Evolutionary conservation across 257 asterid genomes (phyloP).

Genomic region (Penstemon newberryi): DNA sequence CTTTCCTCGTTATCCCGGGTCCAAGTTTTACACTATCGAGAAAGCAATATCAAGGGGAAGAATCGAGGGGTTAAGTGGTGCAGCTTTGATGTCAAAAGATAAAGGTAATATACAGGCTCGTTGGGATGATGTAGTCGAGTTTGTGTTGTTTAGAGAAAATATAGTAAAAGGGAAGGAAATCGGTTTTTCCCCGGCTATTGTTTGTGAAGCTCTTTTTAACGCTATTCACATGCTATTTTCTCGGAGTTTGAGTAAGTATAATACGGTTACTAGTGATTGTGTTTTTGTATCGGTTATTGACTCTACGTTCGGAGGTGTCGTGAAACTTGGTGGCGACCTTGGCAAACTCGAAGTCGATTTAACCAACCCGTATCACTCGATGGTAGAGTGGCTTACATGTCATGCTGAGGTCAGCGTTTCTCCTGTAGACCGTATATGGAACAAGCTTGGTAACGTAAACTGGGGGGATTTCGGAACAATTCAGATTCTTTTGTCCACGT

Average conservation of each 20-base stretch:
- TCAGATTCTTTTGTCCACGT: constrained; percentile 64
- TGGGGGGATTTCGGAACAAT: constrained; percentile 83
- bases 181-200: constrained; percentile 44
- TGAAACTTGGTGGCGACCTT: constrained; percentile 71
- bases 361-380: constrained; percentile 58
- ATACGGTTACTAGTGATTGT: constrained; percentile 39
- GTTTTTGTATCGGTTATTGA: constrained; percentile 65
- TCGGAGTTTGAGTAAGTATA: constrained; percentile 52
- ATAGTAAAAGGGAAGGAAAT: constrained; percentile 39
- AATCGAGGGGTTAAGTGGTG: constrained; percentile 58
- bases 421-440: constrained; percentile 67
- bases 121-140: constrained; percentile 68
- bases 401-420: constrained; percentile 66
- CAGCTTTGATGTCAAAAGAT: constrained; percentile 58
- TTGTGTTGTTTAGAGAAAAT: constrained; percentile 56
- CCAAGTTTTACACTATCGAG: constrained; percentile 69
- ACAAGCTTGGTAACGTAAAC: constrained; percentile 82
- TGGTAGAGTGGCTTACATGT: constrained; percentile 67
- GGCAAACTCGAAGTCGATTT: constrained; percentile 65
- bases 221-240: constrained; percentile 63
- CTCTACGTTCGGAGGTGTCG: constrained; percentile 68
- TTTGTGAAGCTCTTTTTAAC: constrained; percentile 80
- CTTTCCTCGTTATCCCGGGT: constrained; percentile 67
- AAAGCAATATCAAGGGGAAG: constrained; percentile 71
- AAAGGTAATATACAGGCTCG: constrained; percentile 40